Base-by-base conservation (phyloP, 371 early-diverging fungal species). In the Syncephalastrum monosporum region DNA sequence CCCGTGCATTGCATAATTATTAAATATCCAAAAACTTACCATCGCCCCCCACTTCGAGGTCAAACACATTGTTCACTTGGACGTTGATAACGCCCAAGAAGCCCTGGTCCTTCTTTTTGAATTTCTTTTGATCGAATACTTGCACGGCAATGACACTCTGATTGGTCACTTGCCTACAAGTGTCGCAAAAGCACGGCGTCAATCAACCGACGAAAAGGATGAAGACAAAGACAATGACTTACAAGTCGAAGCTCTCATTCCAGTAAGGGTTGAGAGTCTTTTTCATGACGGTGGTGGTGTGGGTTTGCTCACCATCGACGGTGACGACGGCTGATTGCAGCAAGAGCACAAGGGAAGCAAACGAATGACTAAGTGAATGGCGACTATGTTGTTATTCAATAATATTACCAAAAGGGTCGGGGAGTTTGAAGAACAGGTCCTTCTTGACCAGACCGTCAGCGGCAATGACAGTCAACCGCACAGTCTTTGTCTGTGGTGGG, bases 91-190 rank as follows among this genome's bases (percentile, higher is more conserved):
- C 94, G 27, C 98, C 98, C 19, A 98, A 74, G 69, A 96, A 95
- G 0, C 98, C 97, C 74, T 96, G 96, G 59, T 90, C 87, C 68
- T 86, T 89, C 82, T 91, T 93, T 77, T 94, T 95, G 71, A 92
- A 96, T 69, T 93, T 94, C 68, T 90, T 86, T 75, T 96, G 96
- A 74, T 98, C 98, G 81, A 96, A 98, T 21, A 98, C 88, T 72
- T 98, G 96, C 41, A 96, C 89, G 1, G 94, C 87, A 56, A 97
- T 81, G 12, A 94, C 87, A 63, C 92, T 91, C 56, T 74, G 72
- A 67, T 82, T 86, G 15, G 80, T 83, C 14, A 90, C 91, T 67
- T 80, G 77, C 48, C 90, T 90, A 74, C 29, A 62, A 23, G 51
- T 21, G 55, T 10, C 33, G 13, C 14, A 43, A 43, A 15, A 21